Conservation (phyloP, 2,329 filamentous ascomycete species). For the Clathrospora elynae region DNA sequence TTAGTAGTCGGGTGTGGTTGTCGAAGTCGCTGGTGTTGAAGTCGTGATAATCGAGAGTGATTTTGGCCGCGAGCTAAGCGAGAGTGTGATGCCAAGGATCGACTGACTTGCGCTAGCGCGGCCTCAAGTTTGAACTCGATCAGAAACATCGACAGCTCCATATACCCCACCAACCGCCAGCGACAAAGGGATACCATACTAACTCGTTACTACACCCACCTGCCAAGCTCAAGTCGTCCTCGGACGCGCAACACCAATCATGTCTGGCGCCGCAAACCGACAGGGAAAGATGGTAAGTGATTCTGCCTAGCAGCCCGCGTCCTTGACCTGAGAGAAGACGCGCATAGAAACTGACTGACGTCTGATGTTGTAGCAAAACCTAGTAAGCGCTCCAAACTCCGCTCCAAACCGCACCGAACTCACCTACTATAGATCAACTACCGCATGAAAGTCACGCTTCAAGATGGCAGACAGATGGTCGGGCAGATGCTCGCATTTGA, state of each 20-base stretch:
- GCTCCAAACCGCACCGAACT: slow-evolving; percentile 21
- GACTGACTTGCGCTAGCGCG: slow-evolving; percentile 22
- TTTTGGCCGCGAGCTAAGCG: slow-evolving; percentile 27
- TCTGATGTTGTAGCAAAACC: slow-evolving; percentile 62
- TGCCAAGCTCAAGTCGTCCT: slow-evolving; percentile 47
- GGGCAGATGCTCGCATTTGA: slow-evolving; percentile 99
- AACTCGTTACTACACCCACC: slow-evolving; percentile 5
- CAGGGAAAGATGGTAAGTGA: slow-evolving; percentile 98
- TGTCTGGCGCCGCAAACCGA: slow-evolving; percentile 69
- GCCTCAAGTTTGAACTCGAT: slow-evolving; percentile 25
- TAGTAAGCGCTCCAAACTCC: slow-evolving; percentile 57
- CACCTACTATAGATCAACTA: slow-evolving; percentile 81
- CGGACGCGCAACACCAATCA: slow-evolving; percentile 49
- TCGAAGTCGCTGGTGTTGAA: slow-evolving; percentile 37
- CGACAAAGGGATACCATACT: slow-evolving; percentile 21
- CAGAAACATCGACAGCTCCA: slow-evolving; percentile 30
- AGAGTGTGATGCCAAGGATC: slow-evolving; percentile 16
- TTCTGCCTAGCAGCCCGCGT: slow-evolving; percentile 43
- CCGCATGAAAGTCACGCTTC: slow-evolving; percentile 95
- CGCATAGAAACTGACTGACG: slow-evolving; percentile 53
- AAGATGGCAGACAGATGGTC: slow-evolving; percentile 94
- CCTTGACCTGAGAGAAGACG: slow-evolving; percentile 49
- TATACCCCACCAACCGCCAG: slow-evolving; percentile 28
- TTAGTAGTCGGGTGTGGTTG: slow-evolving; percentile 44
- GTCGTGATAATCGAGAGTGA: slow-evolving; percentile 22